phyloP scores from a whole-genome alignment of 2,329 filamentous ascomycete species.

The Orbilia javanica region DNA sequence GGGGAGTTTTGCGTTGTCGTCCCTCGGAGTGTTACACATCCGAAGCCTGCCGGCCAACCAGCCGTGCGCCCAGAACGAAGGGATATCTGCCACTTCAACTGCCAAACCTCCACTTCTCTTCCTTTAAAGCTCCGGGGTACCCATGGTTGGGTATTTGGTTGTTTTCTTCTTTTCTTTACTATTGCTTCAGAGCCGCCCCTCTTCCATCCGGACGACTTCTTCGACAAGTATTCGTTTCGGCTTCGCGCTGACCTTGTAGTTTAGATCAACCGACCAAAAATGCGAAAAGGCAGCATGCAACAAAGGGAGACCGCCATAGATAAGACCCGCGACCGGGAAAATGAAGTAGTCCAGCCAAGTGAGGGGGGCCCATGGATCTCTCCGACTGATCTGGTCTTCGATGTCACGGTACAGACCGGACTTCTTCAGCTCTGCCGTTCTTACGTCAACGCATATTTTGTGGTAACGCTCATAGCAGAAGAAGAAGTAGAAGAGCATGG shows the following conservation, averaged over 20 bases:
- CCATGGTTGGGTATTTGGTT: neutral
- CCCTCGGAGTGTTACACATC: conserved; percentile 26
- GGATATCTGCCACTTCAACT: neutral
- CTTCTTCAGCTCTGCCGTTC: conserved; percentile 76
- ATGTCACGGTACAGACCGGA: conserved; percentile 75
- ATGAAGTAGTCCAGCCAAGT: conserved; percentile 72
- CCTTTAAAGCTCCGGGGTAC: conserved; percentile 8
- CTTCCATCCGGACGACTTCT: conserved; percentile 49
- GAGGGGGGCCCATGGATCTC: conserved; percentile 66
- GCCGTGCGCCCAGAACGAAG: conserved; percentile 4
- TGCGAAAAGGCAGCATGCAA: conserved; percentile 77
- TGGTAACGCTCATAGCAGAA: conserved; percentile 77
- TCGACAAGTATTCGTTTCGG: conserved; percentile 63
- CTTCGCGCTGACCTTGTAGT: conserved; percentile 81
- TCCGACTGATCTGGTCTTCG: conserved; percentile 70
- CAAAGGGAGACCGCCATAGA: conserved; percentile 77
- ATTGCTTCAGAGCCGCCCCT: conserved; percentile 26
- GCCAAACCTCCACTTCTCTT: conserved; percentile 1
- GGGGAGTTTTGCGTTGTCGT: conserved; percentile 36
- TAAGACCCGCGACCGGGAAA: conserved; percentile 76
- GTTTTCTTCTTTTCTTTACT: too few relatives aligned
- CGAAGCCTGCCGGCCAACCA: conserved; percentile 35
- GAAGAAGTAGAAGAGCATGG: conserved; percentile 74
- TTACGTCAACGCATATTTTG: conserved; percentile 71
- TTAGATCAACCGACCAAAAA: conserved; percentile 77